Percentiles rank a stretch among this genome's conserved stretches.
Conservation (phyloP, 768 basidiomycete species). For the Tephrocybe sp. region DNA sequence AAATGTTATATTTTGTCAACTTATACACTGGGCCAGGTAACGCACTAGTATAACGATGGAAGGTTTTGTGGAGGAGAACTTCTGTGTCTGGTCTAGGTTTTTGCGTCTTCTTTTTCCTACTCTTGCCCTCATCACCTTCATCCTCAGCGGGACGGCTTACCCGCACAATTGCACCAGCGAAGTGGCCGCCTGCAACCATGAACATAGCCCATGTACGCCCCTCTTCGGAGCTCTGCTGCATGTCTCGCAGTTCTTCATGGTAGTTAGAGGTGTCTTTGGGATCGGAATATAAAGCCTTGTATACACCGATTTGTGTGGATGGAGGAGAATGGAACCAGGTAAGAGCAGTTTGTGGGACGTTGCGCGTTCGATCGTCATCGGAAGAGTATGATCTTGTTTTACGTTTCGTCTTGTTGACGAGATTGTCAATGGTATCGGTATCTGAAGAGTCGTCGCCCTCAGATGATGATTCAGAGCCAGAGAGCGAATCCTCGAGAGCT, state of each 20-base stretch:
- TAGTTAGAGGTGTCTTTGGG: slow-evolving; percentile 45
- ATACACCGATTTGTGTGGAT: slow-evolving; percentile 87
- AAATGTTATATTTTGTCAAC: not conserved
- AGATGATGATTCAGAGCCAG: slow-evolving; percentile 83
- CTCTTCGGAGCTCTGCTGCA: slow-evolving; percentile 54
- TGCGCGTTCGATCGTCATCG: slow-evolving; percentile 28
- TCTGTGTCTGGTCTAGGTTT: slow-evolving; percentile 77
- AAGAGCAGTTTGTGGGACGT: slow-evolving; percentile 60
- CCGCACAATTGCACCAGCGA: slow-evolving; percentile 87
- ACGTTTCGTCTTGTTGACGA: slow-evolving; percentile 62
- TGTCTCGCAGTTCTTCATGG: slow-evolving; percentile 58
- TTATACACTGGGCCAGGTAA: slow-evolving; percentile 13
- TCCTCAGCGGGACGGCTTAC: slow-evolving; percentile 59
- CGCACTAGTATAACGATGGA: slow-evolving; percentile 97
- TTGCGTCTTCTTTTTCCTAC: slow-evolving; percentile 55
- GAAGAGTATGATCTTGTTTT: slow-evolving; percentile 48
- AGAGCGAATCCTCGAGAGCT: slow-evolving; percentile 87
- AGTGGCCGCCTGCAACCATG: slow-evolving; percentile 97
- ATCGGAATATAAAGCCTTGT: slow-evolving; percentile 71
- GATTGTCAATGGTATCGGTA: slow-evolving; percentile 65
- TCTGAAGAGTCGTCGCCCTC: slow-evolving; percentile 53
- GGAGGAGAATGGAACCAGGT: slow-evolving; percentile 91
- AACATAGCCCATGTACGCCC: slow-evolving; percentile 91
- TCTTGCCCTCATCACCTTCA: slow-evolving; percentile 36
- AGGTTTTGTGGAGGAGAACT: slow-evolving; percentile 89